Evolutionary conservation across 306 rosid species (phyloP).

Genomic region (Begonia masoniana): DNA sequence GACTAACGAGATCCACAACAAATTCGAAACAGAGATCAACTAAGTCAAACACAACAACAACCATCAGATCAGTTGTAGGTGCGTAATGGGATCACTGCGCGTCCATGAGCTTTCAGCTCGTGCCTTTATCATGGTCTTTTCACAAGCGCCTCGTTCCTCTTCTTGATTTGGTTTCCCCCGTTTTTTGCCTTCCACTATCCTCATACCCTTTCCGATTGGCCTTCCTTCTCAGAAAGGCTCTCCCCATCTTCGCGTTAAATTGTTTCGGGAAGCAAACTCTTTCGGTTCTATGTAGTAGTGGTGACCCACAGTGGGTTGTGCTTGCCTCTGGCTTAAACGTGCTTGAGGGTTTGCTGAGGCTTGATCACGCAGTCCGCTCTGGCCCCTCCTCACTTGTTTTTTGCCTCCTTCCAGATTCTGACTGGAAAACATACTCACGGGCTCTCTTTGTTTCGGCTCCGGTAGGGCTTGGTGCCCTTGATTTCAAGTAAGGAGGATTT

Average conservation of each 20-base stretch:
- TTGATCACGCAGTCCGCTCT: conserved; percentile 64
- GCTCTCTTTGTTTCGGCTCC: conserved; percentile 64
- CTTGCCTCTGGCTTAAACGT: conserved; percentile 72
- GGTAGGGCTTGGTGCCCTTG: conserved; percentile 72
- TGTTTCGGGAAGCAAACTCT: conserved; percentile 34
- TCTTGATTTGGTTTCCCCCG: conserved; percentile 49
- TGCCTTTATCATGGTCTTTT: conserved; percentile 81
- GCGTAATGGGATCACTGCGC: conserved; percentile 70
- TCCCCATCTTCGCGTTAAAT: conserved; percentile 20
- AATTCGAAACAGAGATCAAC: not conserved
- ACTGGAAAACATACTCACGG: conserved; percentile 66
- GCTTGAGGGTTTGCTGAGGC: conserved; percentile 74
- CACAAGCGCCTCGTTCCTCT: conserved; percentile 72
- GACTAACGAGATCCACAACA: conserved; percentile 8
- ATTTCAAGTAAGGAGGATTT: conserved; percentile 54
- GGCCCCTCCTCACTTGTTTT: conserved; percentile 73
- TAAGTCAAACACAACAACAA: conserved; percentile 3
- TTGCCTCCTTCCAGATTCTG: conserved; percentile 60
- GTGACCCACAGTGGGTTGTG: conserved; percentile 63
- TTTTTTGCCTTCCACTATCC: conserved; percentile 48
- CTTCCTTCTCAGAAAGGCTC: conserved; percentile 32
- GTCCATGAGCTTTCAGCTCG: conserved; percentile 74
- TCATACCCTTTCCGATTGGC: conserved; percentile 48
- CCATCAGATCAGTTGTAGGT: conserved; percentile 11
- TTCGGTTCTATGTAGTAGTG: conserved; percentile 44